Base-by-base conservation (phyloP, 2,329 filamentous ascomycete genomes). In the Pezicula rhizophila region DNA sequence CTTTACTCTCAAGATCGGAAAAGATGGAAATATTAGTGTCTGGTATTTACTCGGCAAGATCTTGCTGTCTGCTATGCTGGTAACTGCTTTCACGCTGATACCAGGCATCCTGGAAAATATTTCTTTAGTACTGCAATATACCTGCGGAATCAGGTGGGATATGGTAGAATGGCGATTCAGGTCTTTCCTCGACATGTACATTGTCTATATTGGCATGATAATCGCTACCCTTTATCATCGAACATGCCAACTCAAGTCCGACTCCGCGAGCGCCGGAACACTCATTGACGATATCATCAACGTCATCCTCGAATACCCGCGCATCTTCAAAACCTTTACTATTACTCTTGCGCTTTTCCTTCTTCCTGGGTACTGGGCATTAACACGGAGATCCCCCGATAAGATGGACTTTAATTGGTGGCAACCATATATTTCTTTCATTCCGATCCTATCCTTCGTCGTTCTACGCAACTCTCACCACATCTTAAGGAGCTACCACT, bases 161-260 rank as follows among this genome's bases (percentile, higher is more conserved):
- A 66, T 72, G 1, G 53, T 62, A 0, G 74, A 77, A 51, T 71
- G 77, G 65, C 66, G 74, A 33, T 76, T 74, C 52, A 70, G 77
- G 33, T 67, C 80, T 18, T 63, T 58, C 2, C 66, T 79, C 3
- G 79, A 84, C 58, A 67, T 74, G 45, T 76, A 75, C 53, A 71
- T 81, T 50, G 74, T 77, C 10, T 83, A 75, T 54, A 60, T 77
- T 20, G 80, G 80, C 4, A 77, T 83, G 68, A 50, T 78, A 4
- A 63, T 70, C 1, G 77, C 74, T 10, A 66, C 71, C 26, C 49
- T 75, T 6, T 55, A 68, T 56, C 60, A 68, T 62, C 57, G 66
- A 38, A 58, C 59, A 6, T 52, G 55, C 2, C 57, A 60, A 12
- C 38, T 68, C 5, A 51, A 55, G 14, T 49, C 46, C 39, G 56